Percentiles rank a stretch among this genome's conserved stretches.
These are phyloP conservation scores for Talaromyces trachyspermus DNA, from an alignment of 495 filamentous ascomycete species.

Conservation along the genomic window DNA sequence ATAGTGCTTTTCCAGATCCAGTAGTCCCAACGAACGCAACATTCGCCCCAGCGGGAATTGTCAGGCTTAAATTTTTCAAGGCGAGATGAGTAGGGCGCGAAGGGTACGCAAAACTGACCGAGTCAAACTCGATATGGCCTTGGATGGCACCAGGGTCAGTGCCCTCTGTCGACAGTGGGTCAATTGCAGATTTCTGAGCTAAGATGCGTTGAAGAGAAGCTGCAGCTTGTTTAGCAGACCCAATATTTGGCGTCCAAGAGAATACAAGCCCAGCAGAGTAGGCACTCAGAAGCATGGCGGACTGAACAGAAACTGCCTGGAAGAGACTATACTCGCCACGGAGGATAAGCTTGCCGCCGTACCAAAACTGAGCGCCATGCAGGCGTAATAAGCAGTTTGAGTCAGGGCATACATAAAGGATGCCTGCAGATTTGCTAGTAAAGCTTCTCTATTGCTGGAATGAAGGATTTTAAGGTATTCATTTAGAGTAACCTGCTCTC, in stretches of 20 bases:
- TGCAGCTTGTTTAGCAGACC: slow-evolving; percentile 31
- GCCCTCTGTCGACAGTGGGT: background rate
- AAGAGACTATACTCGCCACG: slow-evolving; percentile 39
- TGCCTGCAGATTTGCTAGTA: slow-evolving; percentile 15
- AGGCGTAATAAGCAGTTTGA: slow-evolving; percentile 22
- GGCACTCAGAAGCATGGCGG: slow-evolving; percentile 42
- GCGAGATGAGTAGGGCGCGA: slow-evolving; percentile 10
- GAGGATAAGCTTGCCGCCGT: slow-evolving; percentile 38
- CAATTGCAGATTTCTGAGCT: slow-evolving; percentile 25
- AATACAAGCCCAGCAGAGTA: slow-evolving; percentile 43
- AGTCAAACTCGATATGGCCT: slow-evolving; percentile 11
- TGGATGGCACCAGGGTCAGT: background rate
- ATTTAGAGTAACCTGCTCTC: slow-evolving; percentile 39
- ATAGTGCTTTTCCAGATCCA: slow-evolving; percentile 58
- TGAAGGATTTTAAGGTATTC: slow-evolving; percentile 38
- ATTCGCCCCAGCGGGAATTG: slow-evolving; percentile 7
- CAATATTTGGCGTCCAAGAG: slow-evolving; percentile 36
- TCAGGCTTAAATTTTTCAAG: slow-evolving; percentile 9
- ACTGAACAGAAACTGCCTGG: slow-evolving; percentile 48
- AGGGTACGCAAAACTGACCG: slow-evolving; percentile 16
- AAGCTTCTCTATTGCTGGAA: slow-evolving; percentile 29
- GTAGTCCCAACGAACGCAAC: slow-evolving; percentile 42
- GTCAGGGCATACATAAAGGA: slow-evolving; percentile 15
- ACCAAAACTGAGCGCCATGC: slow-evolving; percentile 46
- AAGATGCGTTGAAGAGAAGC: slow-evolving; percentile 37